phyloP scores from a whole-genome alignment of 2,329 filamentous ascomycete species.

The Thyridium curvatum region DNA sequence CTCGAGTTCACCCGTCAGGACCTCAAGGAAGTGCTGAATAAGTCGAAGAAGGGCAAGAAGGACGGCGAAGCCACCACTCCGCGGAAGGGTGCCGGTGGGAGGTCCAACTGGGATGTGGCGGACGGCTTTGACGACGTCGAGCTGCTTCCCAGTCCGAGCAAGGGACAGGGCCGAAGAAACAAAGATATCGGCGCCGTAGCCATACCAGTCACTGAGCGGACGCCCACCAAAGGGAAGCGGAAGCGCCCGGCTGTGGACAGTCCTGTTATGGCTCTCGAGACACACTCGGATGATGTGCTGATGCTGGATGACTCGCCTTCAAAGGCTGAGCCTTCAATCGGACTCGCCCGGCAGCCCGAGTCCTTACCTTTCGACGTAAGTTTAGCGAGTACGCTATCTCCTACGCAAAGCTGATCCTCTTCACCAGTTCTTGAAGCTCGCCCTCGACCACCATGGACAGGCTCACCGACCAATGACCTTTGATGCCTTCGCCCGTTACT shows the following conservation, averaged over 20 bases:
- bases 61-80: constrained; percentile 42
- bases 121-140: constrained; percentile 74
- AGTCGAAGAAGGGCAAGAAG: constrained; percentile 33
- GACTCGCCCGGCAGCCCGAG: constrained; percentile 2
- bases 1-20: constrained; percentile 69
- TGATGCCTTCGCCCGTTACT: constrained; percentile 58
- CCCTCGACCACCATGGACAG: constrained; percentile 55
- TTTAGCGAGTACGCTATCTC: neutral
- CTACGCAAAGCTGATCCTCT: constrained; percentile 13
- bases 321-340: constrained; percentile 7
- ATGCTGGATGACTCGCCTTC: constrained; percentile 23
- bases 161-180: constrained; percentile 32
- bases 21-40: constrained; percentile 52
- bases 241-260: constrained; percentile 63
- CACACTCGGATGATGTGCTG: constrained; percentile 28
- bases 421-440: constrained; percentile 50
- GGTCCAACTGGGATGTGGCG: constrained; percentile 50
- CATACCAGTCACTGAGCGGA: constrained; percentile 41
- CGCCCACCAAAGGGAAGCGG: constrained; percentile 63
- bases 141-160: constrained; percentile 46
- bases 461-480: constrained; percentile 56
- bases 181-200: constrained; percentile 34
- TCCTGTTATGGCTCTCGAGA: constrained; percentile 56
- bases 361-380: constrained; percentile 38
- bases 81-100: constrained; percentile 45